These are phyloP conservation scores for Pulveroboletus sp. DNA, from an alignment of 768 basidiomycete species.

Conservation along the genomic window DNA sequence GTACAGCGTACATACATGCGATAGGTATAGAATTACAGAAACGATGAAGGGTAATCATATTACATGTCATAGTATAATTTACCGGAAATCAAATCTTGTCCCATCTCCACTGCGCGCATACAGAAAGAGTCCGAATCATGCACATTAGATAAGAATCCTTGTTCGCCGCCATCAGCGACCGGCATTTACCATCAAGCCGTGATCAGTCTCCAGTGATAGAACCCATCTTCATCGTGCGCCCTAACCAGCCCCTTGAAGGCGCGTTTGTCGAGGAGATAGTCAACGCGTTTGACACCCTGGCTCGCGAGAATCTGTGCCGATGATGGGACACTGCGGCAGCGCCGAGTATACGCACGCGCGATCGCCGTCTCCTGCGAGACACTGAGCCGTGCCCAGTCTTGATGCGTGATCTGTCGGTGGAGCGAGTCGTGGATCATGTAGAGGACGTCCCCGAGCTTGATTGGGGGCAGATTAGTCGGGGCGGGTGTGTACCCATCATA, in stretches of 20 bases:
- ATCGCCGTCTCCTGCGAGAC: conserved; percentile 27
- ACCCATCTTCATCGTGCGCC: conserved; percentile 28
- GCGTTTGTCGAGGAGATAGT: conserved; percentile 35
- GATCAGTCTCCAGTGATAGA: conserved; percentile 29
- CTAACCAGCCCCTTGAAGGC: conserved; percentile 38
- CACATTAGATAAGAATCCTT: too few species aligned
- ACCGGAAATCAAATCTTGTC: not conserved
- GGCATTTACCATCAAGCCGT: conserved; percentile 6
- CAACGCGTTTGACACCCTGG: conserved; percentile 39
- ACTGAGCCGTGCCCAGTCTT: conserved; percentile 33
- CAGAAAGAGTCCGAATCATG: not conserved
- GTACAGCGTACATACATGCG: not conserved
- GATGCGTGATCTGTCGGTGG: conserved; percentile 38
- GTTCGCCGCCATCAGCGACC: too few species aligned
- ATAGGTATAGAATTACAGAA: not conserved
- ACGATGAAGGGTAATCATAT: not conserved
- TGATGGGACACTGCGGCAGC: conserved; percentile 31
- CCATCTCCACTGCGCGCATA: not conserved
- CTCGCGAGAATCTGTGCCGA: conserved; percentile 32
- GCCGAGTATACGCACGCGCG: conserved; percentile 36
- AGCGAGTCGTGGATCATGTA: conserved; percentile 47
- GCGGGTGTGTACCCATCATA: conserved; percentile 21
- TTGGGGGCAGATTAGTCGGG: conserved; percentile 34
- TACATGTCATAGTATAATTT: conserved; percentile 2
- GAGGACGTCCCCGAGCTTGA: conserved; percentile 60